Evolutionary conservation across 345 rosid genomes (phyloP).

Genomic region (Hevea brasiliensis): DNA sequence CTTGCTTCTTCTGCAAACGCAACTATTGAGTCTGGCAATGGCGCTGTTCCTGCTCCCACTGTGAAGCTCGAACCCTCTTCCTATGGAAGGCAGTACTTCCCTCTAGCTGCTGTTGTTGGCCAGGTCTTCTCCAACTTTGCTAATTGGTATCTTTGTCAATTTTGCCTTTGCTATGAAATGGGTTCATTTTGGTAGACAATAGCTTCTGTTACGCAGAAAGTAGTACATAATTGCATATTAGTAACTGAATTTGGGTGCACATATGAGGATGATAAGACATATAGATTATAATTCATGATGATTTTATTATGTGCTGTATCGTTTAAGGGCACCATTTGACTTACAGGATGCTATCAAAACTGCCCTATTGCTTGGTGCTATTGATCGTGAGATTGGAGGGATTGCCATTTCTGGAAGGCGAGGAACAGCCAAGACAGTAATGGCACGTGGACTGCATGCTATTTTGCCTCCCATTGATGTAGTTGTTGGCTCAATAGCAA

Average conservation of each 20-base stretch:
- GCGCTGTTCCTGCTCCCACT: slow-evolving; percentile 32
- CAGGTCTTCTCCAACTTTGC: slow-evolving; percentile 48
- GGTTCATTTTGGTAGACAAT: neutral
- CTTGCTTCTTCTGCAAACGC: slow-evolving; percentile 28
- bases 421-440: slow-evolving; percentile 91
- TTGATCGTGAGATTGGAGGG: slow-evolving; percentile 92
- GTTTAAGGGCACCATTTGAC: slow-evolving; percentile 2
- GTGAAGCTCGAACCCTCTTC: slow-evolving; percentile 32
- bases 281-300: neutral
- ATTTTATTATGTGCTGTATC: neutral
- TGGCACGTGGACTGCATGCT: slow-evolving; percentile 94
- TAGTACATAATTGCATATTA: too few relatives aligned
- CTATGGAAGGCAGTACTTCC: slow-evolving; percentile 78
- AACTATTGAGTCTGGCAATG: slow-evolving; percentile 50
- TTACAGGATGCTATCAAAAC: slow-evolving; percentile 89
- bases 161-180: neutral
- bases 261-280: neutral
- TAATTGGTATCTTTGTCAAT: neutral
- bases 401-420: slow-evolving; percentile 85
- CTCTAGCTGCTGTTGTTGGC: slow-evolving; percentile 90
- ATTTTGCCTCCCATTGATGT: slow-evolving; percentile 93
- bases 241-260: neutral
- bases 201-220: neutral
- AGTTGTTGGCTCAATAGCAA: slow-evolving; percentile 74
- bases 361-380: slow-evolving; percentile 91